Base-by-base conservation (phyloP, 495 filamentous ascomycete species). In the Filosporella fistucella region DNA sequence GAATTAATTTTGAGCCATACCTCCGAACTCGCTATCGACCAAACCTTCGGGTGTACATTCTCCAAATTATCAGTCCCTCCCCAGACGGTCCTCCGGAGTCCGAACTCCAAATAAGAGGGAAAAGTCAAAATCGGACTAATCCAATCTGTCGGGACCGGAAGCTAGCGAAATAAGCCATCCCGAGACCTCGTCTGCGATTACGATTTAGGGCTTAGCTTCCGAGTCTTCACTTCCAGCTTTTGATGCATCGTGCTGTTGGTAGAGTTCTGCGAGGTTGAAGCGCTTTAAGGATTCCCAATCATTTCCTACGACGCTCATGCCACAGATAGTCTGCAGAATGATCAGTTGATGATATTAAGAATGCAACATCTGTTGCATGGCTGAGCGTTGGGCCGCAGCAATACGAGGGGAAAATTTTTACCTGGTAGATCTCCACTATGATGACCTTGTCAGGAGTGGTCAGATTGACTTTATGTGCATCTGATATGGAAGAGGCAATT, bases 351-450 rank as follows among this genome's bases (percentile, higher is more conserved):
- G 33, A 8, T 17, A 26, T 4, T 8, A 33, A 12, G 4, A 45
- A 41, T 47, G 50, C 24, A 41, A 52, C 43, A 39, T 54, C n/a
- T n/a, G n/a, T n/a, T 20, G 42, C 22, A 42, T 24, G 54, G 22
- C n/a, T n/a, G n/a, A 47, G 25, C 17, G 32, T 30, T 36, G n/a
- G 3, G 45, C 21, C 25, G 23, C 12, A 24, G 20, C 23, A 25
- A 13, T 21, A 24, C n/a, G 7, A 46, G 30, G 49, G 65, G 30
- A 22, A n/a, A 29, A 26, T 13, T 13, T 78, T 61, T 71, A 94
- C 91, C 77, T 93, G 83, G 63, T 86, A 91, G 17, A 99, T 72
- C 56, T 95, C 88, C 25, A 98, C 82, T 28, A 96, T 66, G 54
- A 99, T 89, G 23, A 93, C 75, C 51, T 86, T 69, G 64, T 97